Base-by-base conservation (phyloP, 2,329 filamentous ascomycete species). In the Xylaria sp. region DNA sequence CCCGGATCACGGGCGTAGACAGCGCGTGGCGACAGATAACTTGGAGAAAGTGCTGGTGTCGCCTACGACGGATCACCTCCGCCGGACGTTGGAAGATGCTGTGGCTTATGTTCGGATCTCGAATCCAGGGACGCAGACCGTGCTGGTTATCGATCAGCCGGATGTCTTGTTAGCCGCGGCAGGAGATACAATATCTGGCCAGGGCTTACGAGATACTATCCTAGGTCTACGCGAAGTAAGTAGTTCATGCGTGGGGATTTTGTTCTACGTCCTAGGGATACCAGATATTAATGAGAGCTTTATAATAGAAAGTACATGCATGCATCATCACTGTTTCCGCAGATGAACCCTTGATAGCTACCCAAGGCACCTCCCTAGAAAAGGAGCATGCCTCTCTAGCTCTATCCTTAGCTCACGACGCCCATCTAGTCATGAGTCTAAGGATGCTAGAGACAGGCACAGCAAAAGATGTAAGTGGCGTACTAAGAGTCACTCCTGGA, bases 381-480 rank as follows among this genome's bases (percentile, higher is more conserved):
- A 86, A 84, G 56, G 86, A 90, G 67, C 89, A 93, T 74, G 88
- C 92, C 1, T 85, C 89, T n/a, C 87, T 97, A 67, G 81, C 92
- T 21, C 83, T 94, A 42, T 87, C 87, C 5, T 81, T 91, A 70
- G 92, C 91, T n/a, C 93, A 98, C 78, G 86, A 89, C 74, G 93
- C 94, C 8, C 82, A 87, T n/a, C 83, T 87, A 70, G 85, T 95
- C 3, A 81, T 97, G 74, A 88, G 92, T 69, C 82, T 96, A 66
- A 85, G 94, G 61, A 85, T 90, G 75, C 80, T 98, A 69, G 94
- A 97, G 76, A 97, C 94, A 0, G 95, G 95, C 0, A 90, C 90
- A n/a, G 94, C 95, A 70, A 90, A 87, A 77, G 95, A 98, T 80
- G 93, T 98, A 36, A 97, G 93, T 80, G 95, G 95, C 2, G 93